A percentile compares a stretch with the other conserved stretches of the same genome.
These are phyloP conservation scores for Pleurotus cornucopiae DNA, from an alignment of 768 basidiomycete genomes.

Conservation along the genomic window DNA sequence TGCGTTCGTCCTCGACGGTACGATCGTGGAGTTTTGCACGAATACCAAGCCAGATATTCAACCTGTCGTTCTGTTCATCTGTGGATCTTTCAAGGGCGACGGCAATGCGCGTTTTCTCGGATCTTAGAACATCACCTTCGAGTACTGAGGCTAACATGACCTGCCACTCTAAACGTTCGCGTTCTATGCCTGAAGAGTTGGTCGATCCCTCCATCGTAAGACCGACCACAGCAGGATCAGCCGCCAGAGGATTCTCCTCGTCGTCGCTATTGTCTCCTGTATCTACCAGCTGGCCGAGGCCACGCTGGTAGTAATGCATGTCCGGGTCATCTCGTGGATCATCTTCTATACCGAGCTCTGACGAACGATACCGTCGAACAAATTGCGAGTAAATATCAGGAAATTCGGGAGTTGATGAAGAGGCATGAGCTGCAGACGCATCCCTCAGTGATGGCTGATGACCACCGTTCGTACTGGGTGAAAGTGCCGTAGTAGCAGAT, in stretches of 20 bases:
- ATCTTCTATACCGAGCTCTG: slow-evolving; percentile 53
- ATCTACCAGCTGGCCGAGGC: slow-evolving; percentile 60
- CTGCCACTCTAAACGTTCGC: slow-evolving; percentile 92
- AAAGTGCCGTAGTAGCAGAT: not conserved
- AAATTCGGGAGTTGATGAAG: slow-evolving; percentile 19
- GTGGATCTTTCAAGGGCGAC: slow-evolving; percentile 66
- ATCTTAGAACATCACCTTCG: slow-evolving; percentile 89
- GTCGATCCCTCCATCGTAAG: slow-evolving; percentile 40
- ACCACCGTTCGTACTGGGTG: not conserved
- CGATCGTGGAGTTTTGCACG: slow-evolving; percentile 82
- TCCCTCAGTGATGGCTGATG: not conserved
- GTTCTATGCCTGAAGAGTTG: slow-evolving; percentile 31
- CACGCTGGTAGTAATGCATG: slow-evolving; percentile 74
- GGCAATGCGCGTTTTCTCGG: slow-evolving; percentile 91
- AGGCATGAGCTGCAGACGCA: not conserved
- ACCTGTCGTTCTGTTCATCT: slow-evolving; percentile 66
- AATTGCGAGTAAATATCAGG: slow-evolving; percentile 78
- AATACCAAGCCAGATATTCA: slow-evolving; percentile 85
- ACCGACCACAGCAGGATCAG: slow-evolving; percentile 61
- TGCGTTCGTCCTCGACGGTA: slow-evolving; percentile 78
- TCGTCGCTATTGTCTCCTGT: slow-evolving; percentile 80
- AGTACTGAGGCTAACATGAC: slow-evolving; percentile 92
- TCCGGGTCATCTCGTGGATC: slow-evolving; percentile 80
- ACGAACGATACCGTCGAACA: slow-evolving; percentile 67
- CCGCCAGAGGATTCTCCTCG: slow-evolving; percentile 49